Evolutionary conservation across 768 basidiomycete genomes (phyloP), one percentile per base, ranked within the genome.

Genomic region (Leccinum longicurvipes): DNA sequence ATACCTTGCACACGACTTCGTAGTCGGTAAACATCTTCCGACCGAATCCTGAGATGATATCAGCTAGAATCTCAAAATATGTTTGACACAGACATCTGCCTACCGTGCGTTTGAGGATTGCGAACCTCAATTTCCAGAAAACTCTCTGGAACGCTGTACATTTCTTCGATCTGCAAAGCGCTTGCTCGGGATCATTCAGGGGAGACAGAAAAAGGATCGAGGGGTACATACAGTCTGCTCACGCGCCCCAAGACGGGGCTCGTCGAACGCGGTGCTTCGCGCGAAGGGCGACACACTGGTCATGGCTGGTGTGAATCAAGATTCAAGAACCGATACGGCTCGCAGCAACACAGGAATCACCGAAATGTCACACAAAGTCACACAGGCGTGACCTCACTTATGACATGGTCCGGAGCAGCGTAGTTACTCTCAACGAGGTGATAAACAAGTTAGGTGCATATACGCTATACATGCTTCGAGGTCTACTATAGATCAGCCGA

Each of bases 11-110:
- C 45, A 98, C 88, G 55, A 99, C 87, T 76, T 99, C 97, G 67
- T 98, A 98, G 79, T 98, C 96, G 41, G 97, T 99, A 74, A 91
- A 99, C 95, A 96, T 96, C 81, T 98, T 98, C 65, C 97, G 80
- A 27, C 97, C 96, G 66, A 95, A 93, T 28, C 94, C 94, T 68
- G 1, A 50, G 24, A 34, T 31, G 28, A 27, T 4, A n/a, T 60
- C 10, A 51, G 28, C 19, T 36, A 47, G 12, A 4, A 25, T 27
- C 25, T 44, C 11, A 10, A 24, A 1, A 9, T 3, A 27, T 27
- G 14, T 6, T 3, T 41, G 19, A 0, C 4, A 15, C 9, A 6
- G 32, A 27, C 6, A 15, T 15, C 23, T 7, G 21, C 56, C 54
- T 55, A 93, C 95, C 96, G 63, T 98, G 96, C 0, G 96, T 99